Base-by-base conservation (phyloP, 2,329 filamentous ascomycete species). In the Malbranchea cinnamomea region DNA sequence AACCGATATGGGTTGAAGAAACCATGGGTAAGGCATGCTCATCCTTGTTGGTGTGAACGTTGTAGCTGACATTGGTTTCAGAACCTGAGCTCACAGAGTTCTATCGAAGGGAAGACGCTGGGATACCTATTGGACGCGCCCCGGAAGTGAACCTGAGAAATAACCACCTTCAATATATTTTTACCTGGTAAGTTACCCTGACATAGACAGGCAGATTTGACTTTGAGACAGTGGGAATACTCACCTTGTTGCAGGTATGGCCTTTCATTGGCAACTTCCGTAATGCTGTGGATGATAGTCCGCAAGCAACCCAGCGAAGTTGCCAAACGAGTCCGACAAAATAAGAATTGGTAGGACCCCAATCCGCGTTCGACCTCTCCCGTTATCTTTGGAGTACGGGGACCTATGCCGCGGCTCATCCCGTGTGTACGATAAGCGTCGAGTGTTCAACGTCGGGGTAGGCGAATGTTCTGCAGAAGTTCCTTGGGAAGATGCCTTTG, bases 121-220 rank as follows among this genome's bases (percentile, higher is more conserved):
- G 89, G 16, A 76, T 94, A 36, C 89, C 89, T 2, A 87, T 94
- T 49, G 89, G 85, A 9, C 70, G 87, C 49, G 62, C 82, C 5
- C 71, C 89, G 4, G 83, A 92, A 57, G 85, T 98, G 37, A 92
- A 91, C 52, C 62, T 98, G 49, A 72, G 83, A 52, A 98, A 98
- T 53, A 95, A 92, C 57, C 89, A 98, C 57, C 75, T 82, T 40
- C 89, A 95, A 63, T 98, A 98, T 57, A 98, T 98, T 43, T 89
- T 94, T 55, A 98, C 89, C 42, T 98, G 89, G 89, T 95, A 71
- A 49, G 74, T 57, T 18, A 21, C 19, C 21, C 9, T 30, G 11
- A 27, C 6, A 14, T 9, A 12, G 10, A 26, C 34, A 22, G 26
- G 28, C 31, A 31, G 7, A 14, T 12, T 13, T 14, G 20, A 14